Conservation (phyloP, 257 asterid species). For the Echites panduratus region DNA sequence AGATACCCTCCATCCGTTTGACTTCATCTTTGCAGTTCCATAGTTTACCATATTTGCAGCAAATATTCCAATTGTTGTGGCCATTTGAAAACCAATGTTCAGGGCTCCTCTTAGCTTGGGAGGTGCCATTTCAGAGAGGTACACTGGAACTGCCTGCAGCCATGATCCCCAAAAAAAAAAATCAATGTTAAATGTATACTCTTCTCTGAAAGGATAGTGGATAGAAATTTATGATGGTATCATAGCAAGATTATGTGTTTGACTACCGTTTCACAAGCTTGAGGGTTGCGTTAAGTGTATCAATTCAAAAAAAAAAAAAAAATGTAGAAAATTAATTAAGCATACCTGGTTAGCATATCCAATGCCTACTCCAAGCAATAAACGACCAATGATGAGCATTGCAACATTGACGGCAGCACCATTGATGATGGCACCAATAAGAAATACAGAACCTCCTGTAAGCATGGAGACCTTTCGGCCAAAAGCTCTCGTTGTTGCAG, state of each 20-base stretch:
- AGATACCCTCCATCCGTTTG: slow-evolving; percentile 52
- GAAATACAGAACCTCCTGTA: slow-evolving; percentile 42
- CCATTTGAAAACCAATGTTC: slow-evolving; percentile 53
- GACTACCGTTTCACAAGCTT: no score
- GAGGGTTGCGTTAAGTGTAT: no score
- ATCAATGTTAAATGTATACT: no score
- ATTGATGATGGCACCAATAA: slow-evolving; percentile 41
- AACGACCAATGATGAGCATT: slow-evolving; percentile 59
- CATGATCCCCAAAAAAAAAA: no score
- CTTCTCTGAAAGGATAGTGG: no score
- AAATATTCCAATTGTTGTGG: slow-evolving; percentile 39
- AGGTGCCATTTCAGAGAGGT: slow-evolving; percentile 72
- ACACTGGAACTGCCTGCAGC: slow-evolving; percentile 57
- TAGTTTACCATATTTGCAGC: slow-evolving; percentile 51
- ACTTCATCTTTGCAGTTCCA: slow-evolving; percentile 29
- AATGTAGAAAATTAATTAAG: no score
- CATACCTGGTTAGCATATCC: slow-evolving; percentile 55
- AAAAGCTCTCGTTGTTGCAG: slow-evolving; percentile 37
- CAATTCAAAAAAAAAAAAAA: no score
- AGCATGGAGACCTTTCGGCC: slow-evolving; percentile 51
- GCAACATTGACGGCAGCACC: slow-evolving; percentile 38
- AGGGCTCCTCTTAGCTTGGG: slow-evolving; percentile 57
- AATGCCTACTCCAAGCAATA: slow-evolving; percentile 56
- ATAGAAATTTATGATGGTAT: no score
- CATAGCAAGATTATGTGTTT: no score